Evolutionary conservation across 495 filamentous ascomycete species (phyloP), one percentile per base, ranked within the genome.

Genomic region (Lophiostoma macrostomum): DNA sequence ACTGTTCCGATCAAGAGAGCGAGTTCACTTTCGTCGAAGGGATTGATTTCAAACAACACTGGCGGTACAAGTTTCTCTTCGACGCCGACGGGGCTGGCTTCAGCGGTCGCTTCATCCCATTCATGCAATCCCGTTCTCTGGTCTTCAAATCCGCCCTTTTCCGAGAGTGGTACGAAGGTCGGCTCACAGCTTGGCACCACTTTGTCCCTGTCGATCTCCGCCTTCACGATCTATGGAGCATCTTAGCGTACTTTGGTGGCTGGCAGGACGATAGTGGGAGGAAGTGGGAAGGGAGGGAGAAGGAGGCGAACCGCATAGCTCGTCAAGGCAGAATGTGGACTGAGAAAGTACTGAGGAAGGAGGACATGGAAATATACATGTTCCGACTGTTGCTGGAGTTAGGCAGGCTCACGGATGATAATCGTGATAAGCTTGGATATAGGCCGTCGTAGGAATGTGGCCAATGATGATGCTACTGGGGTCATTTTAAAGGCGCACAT

Each of bases 311-410:
- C 52, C 72, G 69, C 75, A 89, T 94, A 55, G 84, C 85, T 12
- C 77, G 84, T 40, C 65, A 81, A 58, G 86, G 87, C 2, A 69
- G 73, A 29, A 72, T 76, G 48, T 90, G 86, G 86, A 79, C 81
- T 1, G 68, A 69, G 2, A 77, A 73, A 52, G 86, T 82, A 7
- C 52, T 93, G 29, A 73, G 87, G 61, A 83, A 78, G 56, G 85
- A 90, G 70, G 88, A 94, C 64, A 88, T 86, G 83, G 82, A 88
- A 67, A 77, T 91, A 23, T 94, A 91, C 63, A 74, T 91, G 63
- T 91, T 90, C 67, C 69, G 88, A 37, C 63, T 94, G 51, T 64
- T 91, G 50, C 65, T 91, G 32, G 88, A 91, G 69, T 91, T 67
- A 66, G 69, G 69, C 13, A 31, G 68, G 46, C 46, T 72, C 40